A percentile compares a stretch with the other conserved stretches of the same genome.
Evolutionary conservation across 768 basidiomycete species (phyloP).

Genomic region (Nidularia pulvinata): DNA sequence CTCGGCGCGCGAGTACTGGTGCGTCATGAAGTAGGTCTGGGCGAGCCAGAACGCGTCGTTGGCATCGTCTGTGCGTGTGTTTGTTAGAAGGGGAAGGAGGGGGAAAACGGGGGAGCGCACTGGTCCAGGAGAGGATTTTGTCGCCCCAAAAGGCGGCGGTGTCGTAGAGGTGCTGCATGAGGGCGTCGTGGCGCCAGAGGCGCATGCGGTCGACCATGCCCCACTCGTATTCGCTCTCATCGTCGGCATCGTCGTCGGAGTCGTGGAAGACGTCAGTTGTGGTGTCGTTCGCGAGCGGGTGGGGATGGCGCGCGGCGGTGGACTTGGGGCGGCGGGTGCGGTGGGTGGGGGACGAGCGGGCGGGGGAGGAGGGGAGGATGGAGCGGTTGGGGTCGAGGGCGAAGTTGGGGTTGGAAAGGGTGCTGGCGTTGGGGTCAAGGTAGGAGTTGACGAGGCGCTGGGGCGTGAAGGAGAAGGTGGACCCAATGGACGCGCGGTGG

Average conservation of each 20-base stretch:
- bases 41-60: constrained; percentile 99
- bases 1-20: constrained; percentile 95
- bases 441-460: constrained; percentile 75
- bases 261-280: constrained; percentile 79
- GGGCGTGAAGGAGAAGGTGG: constrained; percentile 85
- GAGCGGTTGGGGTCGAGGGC: constrained; percentile 84
- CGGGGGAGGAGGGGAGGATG: constrained; percentile 70
- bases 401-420: constrained; percentile 49
- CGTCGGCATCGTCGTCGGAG: constrained; percentile 58
- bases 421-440: constrained; percentile 62
- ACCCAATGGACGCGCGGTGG: constrained; percentile 69
- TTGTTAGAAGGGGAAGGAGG: background rate
- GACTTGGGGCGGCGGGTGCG: constrained; percentile 54
- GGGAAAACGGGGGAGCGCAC: constrained; percentile 38
- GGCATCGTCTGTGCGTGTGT: constrained; percentile 77
- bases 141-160: constrained; percentile 99
- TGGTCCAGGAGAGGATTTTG: constrained; percentile 95
- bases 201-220: constrained; percentile 94
- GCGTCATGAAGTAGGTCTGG: constrained; percentile 95
- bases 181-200: constrained; percentile 95
- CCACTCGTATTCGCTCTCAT: constrained; percentile 69
- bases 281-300: constrained; percentile 80
- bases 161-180: constrained; percentile 98
- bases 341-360: constrained; percentile 60
- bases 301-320: constrained; percentile 43